Evolutionary conservation across 176 grass and related monocot species (phyloP).

Genomic region (Dactylis glomerata): DNA sequence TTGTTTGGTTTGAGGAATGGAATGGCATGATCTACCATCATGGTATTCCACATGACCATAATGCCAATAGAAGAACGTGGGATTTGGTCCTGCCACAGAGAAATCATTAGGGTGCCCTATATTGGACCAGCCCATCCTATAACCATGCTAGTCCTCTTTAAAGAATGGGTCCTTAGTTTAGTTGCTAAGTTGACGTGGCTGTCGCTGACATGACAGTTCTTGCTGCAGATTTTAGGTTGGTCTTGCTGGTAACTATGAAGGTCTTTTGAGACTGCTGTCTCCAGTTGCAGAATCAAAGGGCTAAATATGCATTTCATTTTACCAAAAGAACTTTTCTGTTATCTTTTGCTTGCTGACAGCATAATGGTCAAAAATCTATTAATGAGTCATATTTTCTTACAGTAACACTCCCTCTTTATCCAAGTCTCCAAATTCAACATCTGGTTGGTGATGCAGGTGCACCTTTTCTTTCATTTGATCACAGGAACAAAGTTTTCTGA

Average conservation of each 20-base stretch:
- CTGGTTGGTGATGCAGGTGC: neutral
- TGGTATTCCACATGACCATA: neutral
- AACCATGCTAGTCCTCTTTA: neutral
- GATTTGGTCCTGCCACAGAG: neutral
- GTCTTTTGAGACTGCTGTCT: neutral
- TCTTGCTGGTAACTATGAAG: neutral
- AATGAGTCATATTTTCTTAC: neutral
- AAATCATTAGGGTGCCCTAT: neutral
- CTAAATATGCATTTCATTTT: neutral
- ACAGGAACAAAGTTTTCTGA: conserved; percentile 94
- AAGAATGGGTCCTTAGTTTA: neutral
- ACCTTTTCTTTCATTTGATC: conserved; percentile 33
- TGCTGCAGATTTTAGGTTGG: neutral
- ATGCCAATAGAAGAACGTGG: neutral
- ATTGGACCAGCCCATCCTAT: neutral
- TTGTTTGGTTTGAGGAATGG: conserved; percentile 18
- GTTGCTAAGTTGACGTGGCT: neutral
- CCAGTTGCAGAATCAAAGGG: neutral
- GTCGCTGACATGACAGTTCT: conserved; percentile 8
- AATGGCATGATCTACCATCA: neutral
- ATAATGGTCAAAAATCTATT: neutral
- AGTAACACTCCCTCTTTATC: neutral
- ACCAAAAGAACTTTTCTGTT: neutral
- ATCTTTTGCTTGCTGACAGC: neutral
- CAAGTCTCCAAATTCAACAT: conserved; percentile 12